Evolutionary conservation across 139 green algal genomes (phyloP).

Genomic region (Haematococcus lacustris): DNA sequence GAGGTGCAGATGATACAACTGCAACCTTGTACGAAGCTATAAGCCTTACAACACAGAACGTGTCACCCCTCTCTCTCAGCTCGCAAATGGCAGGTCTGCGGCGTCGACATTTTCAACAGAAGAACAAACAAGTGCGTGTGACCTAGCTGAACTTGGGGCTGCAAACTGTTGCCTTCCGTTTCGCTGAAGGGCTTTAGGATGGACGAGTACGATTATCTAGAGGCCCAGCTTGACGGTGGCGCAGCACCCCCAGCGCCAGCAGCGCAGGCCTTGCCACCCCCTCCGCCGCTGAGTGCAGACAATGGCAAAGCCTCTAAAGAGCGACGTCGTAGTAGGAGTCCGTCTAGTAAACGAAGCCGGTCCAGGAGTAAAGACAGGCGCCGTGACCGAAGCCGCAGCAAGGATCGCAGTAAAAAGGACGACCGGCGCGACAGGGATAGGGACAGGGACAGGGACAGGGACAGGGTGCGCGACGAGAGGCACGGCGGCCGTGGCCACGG

Average conservation of each 20-base stretch:
- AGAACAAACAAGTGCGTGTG: too few species aligned
- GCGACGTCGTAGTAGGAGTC: conserved; percentile 2
- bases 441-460: too few species aligned
- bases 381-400: conserved; percentile 2
- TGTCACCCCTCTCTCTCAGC: not conserved
- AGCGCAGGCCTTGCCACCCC: not conserved
- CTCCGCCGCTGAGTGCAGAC: not conserved
- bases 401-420: conserved; percentile 1
- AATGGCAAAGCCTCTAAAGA: not conserved
- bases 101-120: too few species aligned
- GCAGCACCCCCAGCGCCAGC: not conserved
- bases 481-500: not conserved
- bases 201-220: conserved; percentile 30
- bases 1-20: too few species aligned
- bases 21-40: not conserved
- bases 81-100: not conserved
- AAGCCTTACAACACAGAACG: not conserved
- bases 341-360: conserved; percentile 1
- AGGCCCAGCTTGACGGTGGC: conserved; percentile 20
- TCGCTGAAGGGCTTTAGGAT: not conserved
- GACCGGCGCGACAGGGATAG: conserved; percentile 1
- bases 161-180: not conserved
- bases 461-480: not conserved
- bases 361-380: conserved; percentile 17
- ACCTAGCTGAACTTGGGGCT: too few species aligned